Percentiles rank a stretch among this genome's conserved stretches.
Evolutionary conservation across 768 basidiomycete genomes (phyloP).

Genomic region (Serendipita vermifera): DNA sequence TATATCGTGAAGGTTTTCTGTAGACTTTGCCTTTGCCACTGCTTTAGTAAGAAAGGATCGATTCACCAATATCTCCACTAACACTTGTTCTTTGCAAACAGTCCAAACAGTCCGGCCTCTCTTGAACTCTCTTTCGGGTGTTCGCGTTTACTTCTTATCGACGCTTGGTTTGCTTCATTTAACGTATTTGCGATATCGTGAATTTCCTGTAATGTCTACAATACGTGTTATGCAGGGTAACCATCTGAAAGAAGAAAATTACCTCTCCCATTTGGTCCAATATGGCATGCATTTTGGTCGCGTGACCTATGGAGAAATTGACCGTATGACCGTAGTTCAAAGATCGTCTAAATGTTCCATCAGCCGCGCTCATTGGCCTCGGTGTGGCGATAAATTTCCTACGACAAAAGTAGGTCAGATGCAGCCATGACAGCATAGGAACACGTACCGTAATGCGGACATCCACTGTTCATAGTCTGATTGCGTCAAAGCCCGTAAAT

Average conservation of each 20-base stretch:
- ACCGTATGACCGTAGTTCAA: constrained; percentile 23
- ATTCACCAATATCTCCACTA: constrained; percentile 19
- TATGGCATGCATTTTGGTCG: constrained; percentile 38
- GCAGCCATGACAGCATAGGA: constrained; percentile 10
- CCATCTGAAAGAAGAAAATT: constrained; percentile 11
- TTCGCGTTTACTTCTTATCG: constrained; percentile 13
- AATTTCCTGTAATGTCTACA: constrained; percentile 7
- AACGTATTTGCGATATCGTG: background rate
- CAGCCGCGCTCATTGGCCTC: constrained; percentile 22
- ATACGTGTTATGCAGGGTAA: constrained; percentile 9
- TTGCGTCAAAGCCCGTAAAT: constrained; percentile 57
- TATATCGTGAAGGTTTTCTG: constrained; percentile 1
- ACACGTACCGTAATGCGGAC: constrained; percentile 50
- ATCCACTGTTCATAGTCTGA: constrained; percentile 63
- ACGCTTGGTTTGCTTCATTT: background rate
- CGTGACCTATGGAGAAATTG: constrained; percentile 31
- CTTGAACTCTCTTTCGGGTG: constrained; percentile 22
- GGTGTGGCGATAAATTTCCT: constrained; percentile 50
- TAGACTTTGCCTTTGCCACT: background rate
- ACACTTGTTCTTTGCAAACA: constrained; percentile 45
- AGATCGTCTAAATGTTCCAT: constrained; percentile 27
- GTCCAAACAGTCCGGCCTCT: constrained; percentile 33
- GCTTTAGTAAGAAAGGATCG: constrained; percentile 17
- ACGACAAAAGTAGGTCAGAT: constrained; percentile 17
- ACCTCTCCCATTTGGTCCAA: constrained; percentile 59